Conservation (phyloP, 768 basidiomycete genomes). For the Favolaschia claudopus region DNA sequence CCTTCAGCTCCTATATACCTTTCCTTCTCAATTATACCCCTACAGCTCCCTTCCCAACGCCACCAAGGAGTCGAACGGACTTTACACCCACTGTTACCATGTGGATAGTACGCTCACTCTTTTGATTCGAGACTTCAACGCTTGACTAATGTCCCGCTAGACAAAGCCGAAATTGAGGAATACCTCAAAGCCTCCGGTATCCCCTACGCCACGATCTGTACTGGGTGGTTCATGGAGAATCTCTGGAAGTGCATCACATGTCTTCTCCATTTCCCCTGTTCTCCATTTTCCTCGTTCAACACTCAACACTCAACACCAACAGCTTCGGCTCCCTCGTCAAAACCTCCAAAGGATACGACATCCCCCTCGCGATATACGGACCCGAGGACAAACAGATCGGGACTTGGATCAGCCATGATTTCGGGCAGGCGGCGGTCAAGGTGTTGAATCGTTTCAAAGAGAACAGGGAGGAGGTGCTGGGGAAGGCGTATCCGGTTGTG, state of each 20-base stretch:
- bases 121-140: neutral
- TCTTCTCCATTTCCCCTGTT: neutral
- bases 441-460: conserved; percentile 1
- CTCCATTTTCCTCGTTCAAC: neutral
- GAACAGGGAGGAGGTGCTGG: conserved; percentile 3
- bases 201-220: conserved; percentile 1
- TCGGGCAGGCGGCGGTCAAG: conserved; percentile 8
- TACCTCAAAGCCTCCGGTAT: conserved; percentile 13
- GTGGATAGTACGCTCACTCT: conserved; percentile 6
- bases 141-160: neutral
- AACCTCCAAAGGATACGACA: conserved; percentile 2
- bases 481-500: conserved; percentile 5
- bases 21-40: neutral
- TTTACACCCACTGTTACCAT: conserved; percentile 12
- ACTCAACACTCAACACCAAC: no score
- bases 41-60: conserved; percentile 16
- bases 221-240: conserved; percentile 17
- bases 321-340: neutral
- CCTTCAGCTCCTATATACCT: neutral
- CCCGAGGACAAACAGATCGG: neutral
- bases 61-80: conserved; percentile 7
- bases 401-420: conserved; percentile 11
- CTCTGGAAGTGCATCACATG: conserved; percentile 8
- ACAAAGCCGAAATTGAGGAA: conserved; percentile 8
- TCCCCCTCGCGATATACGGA: conserved; percentile 12